Base-by-base conservation (phyloP, 2,329 filamentous ascomycete species). In the Sporothrix variecibatus region DNA sequence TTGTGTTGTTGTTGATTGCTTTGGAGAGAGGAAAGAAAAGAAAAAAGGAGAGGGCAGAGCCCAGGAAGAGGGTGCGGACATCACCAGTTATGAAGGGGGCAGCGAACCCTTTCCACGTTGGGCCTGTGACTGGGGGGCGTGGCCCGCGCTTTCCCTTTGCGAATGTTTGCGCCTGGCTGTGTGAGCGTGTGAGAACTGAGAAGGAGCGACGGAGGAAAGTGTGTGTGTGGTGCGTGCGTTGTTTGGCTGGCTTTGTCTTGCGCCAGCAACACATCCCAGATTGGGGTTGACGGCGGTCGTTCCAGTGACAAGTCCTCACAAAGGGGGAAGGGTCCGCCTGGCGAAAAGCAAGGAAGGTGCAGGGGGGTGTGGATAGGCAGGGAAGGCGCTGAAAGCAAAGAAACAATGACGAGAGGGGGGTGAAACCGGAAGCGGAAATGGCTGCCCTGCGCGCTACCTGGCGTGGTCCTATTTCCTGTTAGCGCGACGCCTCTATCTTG, bases 1-100 rank as follows among this genome's bases (percentile, higher is more conserved):
- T 81, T 80, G 46, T 80, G 80, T 83, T 84, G 79, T 82, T 83
- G 82, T 84, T 86, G 86, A 83, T 85, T 87, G 84, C 81, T 85
- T 85, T 83, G 72, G 71, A 60, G 73, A 75, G 71, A 62, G 34
- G 34, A 75, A 81, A 80, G 78, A 78, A 81, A 80, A 79, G 80
- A 77, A 79, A 80, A 79, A 77, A 77, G 81, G 79, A 81, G 78
- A 77, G 77, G 58, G 82, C 80, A 78, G 80, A 15, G 38, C 12
- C 58, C 51, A 53, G 28, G 58, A 73, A 81, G 72, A 71, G 81
- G 62, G 78, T 77, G 77, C 75, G 78, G 77, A 72, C 75, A 79
- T 78, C 75, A 75, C 38, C 70, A 74, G 75, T 80, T 80, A 80
- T 80, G 77, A 77, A 73, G 71, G 68, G 31, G 23, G 31, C 58